Evolutionary conservation across 2,329 filamentous ascomycete species (phyloP).

Genomic region (Talaromyces piceae): DNA sequence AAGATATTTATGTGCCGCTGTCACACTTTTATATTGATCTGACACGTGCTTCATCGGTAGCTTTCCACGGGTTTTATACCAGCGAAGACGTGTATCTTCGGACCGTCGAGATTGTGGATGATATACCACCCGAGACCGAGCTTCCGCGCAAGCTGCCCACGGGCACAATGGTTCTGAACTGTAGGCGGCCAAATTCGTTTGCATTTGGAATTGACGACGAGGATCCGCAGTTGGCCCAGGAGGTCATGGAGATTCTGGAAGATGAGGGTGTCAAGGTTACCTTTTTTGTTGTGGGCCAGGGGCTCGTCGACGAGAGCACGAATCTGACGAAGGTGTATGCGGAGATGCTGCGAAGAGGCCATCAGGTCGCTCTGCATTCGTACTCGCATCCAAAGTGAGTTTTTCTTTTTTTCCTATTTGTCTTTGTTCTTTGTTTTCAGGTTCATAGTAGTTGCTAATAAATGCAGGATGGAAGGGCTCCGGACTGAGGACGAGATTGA

Average conservation of each 20-base stretch:
- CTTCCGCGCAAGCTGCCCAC: slow-evolving; percentile 55
- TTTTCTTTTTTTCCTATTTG: background rate
- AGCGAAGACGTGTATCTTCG: slow-evolving; percentile 44
- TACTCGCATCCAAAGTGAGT: slow-evolving; percentile 58
- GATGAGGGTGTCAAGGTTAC: slow-evolving; percentile 58
- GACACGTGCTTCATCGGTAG: slow-evolving; percentile 49
- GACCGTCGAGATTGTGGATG: slow-evolving; percentile 54
- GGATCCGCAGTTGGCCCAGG: slow-evolving; percentile 50
- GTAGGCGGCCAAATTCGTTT: slow-evolving; percentile 61
- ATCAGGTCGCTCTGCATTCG: slow-evolving; percentile 62
- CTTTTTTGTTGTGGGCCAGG: slow-evolving; percentile 62
- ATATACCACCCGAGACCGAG: slow-evolving; percentile 44
- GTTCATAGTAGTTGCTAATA: background rate
- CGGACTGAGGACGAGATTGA: slow-evolving; percentile 26
- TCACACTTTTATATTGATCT: slow-evolving; percentile 59
- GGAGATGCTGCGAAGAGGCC: slow-evolving; percentile 54
- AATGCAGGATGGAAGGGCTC: slow-evolving; percentile 30
- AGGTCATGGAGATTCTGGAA: slow-evolving; percentile 55
- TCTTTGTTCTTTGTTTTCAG: background rate
- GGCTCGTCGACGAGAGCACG: slow-evolving; percentile 50
- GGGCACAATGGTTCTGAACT: slow-evolving; percentile 55
- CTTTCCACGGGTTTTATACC: slow-evolving; percentile 59
- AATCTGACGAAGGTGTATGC: slow-evolving; percentile 58
- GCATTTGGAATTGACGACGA: slow-evolving; percentile 68
- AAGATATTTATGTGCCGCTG: slow-evolving; percentile 58